Evolutionary conservation across 2,329 filamentous ascomycete genomes (phyloP).

Genomic region (Metarhizium robertsii): DNA sequence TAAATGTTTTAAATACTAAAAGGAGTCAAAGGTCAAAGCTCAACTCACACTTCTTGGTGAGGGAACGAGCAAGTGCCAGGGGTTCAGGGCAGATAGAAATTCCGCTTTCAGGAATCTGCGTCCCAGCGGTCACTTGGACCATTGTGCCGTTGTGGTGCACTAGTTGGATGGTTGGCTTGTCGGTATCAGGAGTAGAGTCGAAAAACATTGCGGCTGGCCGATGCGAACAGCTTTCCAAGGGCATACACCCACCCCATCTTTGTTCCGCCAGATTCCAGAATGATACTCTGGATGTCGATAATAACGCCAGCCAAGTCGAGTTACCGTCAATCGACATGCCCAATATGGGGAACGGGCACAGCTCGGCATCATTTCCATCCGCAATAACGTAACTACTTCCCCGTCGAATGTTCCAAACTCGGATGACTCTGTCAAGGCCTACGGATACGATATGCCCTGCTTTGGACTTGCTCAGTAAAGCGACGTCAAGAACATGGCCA

Average conservation of each 20-base stretch:
- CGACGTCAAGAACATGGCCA: constrained; percentile 62
- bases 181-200: constrained; percentile 26
- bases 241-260: constrained; percentile 44
- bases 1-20: not conserved
- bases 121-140: constrained; percentile 38
- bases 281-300: constrained; percentile 43
- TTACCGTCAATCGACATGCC: constrained; percentile 55
- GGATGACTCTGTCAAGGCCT: constrained; percentile 59
- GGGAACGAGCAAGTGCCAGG: constrained; percentile 38
- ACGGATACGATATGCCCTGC: constrained; percentile 60
- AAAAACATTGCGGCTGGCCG: constrained; percentile 58
- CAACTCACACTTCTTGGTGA: constrained; percentile 35
- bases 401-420: constrained; percentile 52
- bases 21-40: not conserved
- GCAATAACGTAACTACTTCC: constrained; percentile 31
- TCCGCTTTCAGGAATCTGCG: constrained; percentile 29
- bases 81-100: constrained; percentile 42
- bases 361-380: constrained; percentile 29
- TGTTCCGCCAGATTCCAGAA: constrained; percentile 54
- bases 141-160: constrained; percentile 57
- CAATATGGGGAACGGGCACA: constrained; percentile 48
- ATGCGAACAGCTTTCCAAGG: constrained; percentile 42
- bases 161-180: constrained; percentile 43
- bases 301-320: constrained; percentile 56
- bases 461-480: constrained; percentile 51